Percentiles rank a stretch among this genome's conserved stretches.
Evolutionary conservation across 2,329 filamentous ascomycete genomes (phyloP).

Genomic region (Fusarium siculi): DNA sequence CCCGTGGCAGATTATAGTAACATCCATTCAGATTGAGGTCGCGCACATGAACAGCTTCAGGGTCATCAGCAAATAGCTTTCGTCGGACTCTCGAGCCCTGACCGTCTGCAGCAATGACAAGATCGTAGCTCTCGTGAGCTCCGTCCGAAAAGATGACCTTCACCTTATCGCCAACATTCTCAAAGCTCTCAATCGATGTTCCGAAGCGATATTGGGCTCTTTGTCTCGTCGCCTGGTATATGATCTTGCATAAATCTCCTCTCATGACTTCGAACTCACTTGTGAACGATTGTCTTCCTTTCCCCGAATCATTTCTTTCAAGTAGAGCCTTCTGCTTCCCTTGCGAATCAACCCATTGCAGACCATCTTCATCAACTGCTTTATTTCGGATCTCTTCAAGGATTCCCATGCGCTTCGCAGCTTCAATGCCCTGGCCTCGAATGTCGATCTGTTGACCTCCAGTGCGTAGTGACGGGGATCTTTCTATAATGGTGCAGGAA

Average conservation of each 20-base stretch:
- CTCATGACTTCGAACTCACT: slow-evolving; percentile 71
- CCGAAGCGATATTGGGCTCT: slow-evolving; percentile 25
- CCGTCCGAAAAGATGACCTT: slow-evolving; percentile 12
- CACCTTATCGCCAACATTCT: slow-evolving; percentile 16
- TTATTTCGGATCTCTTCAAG: slow-evolving; percentile 52
- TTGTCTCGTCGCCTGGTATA: slow-evolving; percentile 55
- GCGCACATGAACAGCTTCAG: slow-evolving; percentile 13
- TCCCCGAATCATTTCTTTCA: slow-evolving; percentile 51
- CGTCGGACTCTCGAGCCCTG: slow-evolving; percentile 21
- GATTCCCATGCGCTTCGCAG: slow-evolving; percentile 54
- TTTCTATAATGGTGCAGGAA: slow-evolving; percentile 57
- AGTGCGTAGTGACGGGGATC: slow-evolving; percentile 49
- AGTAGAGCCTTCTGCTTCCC: slow-evolving; percentile 53
- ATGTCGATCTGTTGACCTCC: slow-evolving; percentile 60
- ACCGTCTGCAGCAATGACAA: slow-evolving; percentile 27
- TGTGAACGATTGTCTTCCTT: slow-evolving; percentile 57
- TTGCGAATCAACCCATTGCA: slow-evolving; percentile 56
- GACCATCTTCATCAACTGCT: slow-evolving; percentile 56
- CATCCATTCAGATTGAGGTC: slow-evolving; percentile 19
- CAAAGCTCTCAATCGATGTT: slow-evolving; percentile 18
- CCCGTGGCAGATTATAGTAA: slow-evolving; percentile 14
- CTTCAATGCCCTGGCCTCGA: slow-evolving; percentile 53
- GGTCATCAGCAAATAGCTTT: slow-evolving; percentile 12
- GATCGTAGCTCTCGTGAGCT: slow-evolving; percentile 17
- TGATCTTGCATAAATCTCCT: slow-evolving; percentile 62